Conservation (phyloP, 2,329 filamentous ascomycete genomes). For the Cladosporium sp. region DNA sequence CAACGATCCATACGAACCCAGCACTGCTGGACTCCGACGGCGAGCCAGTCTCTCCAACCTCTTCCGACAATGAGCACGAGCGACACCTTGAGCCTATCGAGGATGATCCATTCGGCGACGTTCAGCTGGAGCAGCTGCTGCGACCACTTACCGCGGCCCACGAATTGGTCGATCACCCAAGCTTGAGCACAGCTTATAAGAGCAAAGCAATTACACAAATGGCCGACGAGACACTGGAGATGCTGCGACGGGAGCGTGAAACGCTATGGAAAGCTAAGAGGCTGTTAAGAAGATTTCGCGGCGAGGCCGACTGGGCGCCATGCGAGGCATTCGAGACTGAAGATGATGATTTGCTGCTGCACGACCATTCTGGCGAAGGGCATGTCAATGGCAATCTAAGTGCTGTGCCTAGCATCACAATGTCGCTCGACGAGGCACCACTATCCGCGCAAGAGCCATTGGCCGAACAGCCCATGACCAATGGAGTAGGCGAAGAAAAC, state of each 20-base stretch:
- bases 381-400: conserved; percentile 16
- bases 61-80: conserved; percentile 61
- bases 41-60: conserved; percentile 35
- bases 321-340: conserved; percentile 49
- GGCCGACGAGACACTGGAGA: conserved; percentile 62
- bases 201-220: conserved; percentile 70
- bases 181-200: conserved; percentile 68
- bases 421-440: conserved; percentile 14
- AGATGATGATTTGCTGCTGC: conserved; percentile 41
- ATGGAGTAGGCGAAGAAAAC: conserved; percentile 10
- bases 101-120: conserved; percentile 67
- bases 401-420: conserved; percentile 20
- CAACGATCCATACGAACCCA: conserved; percentile 71
- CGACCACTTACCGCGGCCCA: conserved; percentile 71
- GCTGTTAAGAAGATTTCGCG: conserved; percentile 67
- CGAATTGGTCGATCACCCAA: conserved; percentile 70
- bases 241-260: conserved; percentile 70
- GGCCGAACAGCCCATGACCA: not conserved
- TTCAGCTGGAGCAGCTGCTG: conserved; percentile 48
- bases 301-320: conserved; percentile 66
- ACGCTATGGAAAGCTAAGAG: conserved; percentile 72
- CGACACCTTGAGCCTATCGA: conserved; percentile 60
- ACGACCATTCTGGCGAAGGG: conserved; percentile 2
- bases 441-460: conserved; percentile 5
- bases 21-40: conserved; percentile 72